Evolutionary conservation across 139 green algal genomes (phyloP).

Genomic region (Chlorella vulgaris): DNA sequence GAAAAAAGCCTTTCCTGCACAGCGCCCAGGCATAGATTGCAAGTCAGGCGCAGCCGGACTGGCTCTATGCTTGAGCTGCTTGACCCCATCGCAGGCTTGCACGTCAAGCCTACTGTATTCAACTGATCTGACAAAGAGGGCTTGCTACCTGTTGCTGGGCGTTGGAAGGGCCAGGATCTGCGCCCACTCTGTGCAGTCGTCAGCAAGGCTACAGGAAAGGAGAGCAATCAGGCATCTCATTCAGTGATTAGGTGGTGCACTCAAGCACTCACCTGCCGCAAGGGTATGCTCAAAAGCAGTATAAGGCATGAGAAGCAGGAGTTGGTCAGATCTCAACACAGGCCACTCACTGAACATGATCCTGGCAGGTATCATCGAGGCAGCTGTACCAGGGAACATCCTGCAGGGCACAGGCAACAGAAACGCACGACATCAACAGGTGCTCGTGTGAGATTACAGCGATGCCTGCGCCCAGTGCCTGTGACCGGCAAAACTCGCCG

Average conservation of each 20-base stretch:
- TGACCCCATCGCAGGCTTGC: too few relatives aligned
- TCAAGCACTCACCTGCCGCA: too few relatives aligned
- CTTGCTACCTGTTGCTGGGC: not conserved
- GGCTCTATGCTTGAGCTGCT: too few relatives aligned
- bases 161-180: conserved; percentile 9
- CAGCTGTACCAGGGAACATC: conserved; percentile 23
- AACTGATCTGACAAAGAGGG: too few relatives aligned
- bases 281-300: too few relatives aligned
- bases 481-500: too few relatives aligned
- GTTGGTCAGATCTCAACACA: too few relatives aligned
- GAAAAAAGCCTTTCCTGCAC: conserved; percentile 18
- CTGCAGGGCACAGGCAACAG: not conserved
- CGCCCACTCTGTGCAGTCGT: conserved; percentile 29
- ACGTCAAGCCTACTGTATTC: too few relatives aligned
- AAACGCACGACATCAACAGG: not conserved
- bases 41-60: too few relatives aligned
- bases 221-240: not conserved
- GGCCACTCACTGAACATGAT: not conserved
- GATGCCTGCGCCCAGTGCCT: too few relatives aligned
- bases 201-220: conserved; percentile 2
- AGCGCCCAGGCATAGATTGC: not conserved
- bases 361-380: not conserved
- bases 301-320: too few relatives aligned
- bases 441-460: too few relatives aligned
- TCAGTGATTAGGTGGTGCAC: not conserved